These are phyloP conservation scores for Schizochytrium sp. DNA, from an alignment of 108 stramenopile genomes.

Conservation along the genomic window DNA sequence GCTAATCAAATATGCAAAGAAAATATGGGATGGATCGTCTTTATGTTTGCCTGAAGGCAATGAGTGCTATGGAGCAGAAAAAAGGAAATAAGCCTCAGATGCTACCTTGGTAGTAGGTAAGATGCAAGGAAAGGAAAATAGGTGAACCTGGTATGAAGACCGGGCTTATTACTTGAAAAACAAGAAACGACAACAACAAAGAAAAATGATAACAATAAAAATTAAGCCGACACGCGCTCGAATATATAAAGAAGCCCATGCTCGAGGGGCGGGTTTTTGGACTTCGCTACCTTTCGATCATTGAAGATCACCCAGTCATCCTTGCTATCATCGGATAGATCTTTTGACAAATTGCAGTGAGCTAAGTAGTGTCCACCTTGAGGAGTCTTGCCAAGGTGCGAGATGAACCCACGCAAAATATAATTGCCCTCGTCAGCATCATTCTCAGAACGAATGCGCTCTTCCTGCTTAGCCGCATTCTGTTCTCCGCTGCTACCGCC, in stretches of 20 bases:
- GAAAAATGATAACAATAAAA: background rate
- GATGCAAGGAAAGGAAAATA: too few relatives aligned
- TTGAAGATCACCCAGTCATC: constrained; percentile 97
- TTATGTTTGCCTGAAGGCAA: too few relatives aligned
- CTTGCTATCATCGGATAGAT: constrained; percentile 64
- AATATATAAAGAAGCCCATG: constrained; percentile 93
- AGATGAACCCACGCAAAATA: constrained; percentile 88
- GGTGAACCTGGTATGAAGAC: too few relatives aligned
- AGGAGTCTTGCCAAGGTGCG: constrained; percentile 97
- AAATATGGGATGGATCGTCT: too few relatives aligned
- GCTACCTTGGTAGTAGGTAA: too few relatives aligned
- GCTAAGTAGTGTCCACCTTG: constrained; percentile 98
- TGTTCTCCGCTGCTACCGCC: constrained; percentile 57
- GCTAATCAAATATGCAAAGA: too few relatives aligned
- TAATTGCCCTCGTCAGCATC: constrained; percentile 89
- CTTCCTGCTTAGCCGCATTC: constrained; percentile 44
- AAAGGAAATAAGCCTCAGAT: too few relatives aligned
- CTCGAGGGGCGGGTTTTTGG: constrained; percentile 84
- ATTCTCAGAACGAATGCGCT: background rate
- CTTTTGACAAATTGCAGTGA: constrained; percentile 84
- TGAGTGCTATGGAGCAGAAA: too few relatives aligned
- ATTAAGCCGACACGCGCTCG: constrained; percentile 70
- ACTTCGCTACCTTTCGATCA: constrained; percentile 94
- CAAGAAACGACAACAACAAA: background rate
- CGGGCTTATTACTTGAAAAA: background rate